phyloP scores from a whole-genome alignment of 805 yeast species.

The Wickerhamomyces bovis region DNA sequence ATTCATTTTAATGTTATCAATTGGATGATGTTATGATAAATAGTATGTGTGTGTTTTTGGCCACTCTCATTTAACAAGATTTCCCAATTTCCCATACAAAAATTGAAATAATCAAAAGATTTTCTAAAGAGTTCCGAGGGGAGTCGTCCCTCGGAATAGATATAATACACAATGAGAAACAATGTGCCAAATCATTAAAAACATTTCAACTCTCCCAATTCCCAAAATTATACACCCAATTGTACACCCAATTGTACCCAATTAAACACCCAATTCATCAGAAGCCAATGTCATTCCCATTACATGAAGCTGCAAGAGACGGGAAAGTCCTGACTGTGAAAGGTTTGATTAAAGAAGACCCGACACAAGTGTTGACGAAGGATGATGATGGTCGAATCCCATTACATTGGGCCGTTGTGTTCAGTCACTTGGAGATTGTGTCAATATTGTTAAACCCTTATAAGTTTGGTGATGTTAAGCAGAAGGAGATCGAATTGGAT shows the following conservation, averaged over 20 bases:
- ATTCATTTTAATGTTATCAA: slow-evolving; percentile 11
- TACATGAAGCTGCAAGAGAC: slow-evolving; percentile 65
- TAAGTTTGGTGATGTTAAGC: slow-evolving; percentile 16
- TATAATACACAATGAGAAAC: no score
- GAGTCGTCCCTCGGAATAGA: no score
- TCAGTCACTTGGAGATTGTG: slow-evolving; percentile 47
- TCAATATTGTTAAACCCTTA: slow-evolving; percentile 36
- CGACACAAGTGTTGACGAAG: slow-evolving; percentile 37
- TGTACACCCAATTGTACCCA: no score
- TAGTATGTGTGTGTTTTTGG: no score
- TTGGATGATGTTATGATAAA: slow-evolving; percentile 4
- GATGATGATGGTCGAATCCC: slow-evolving; percentile 80
- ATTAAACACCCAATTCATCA: no score
- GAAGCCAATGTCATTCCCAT: slow-evolving; percentile 10
- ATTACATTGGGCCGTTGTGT: slow-evolving; percentile 84
- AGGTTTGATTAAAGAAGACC: slow-evolving; percentile 38
- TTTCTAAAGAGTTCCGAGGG: no score
- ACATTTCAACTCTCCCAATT: no score
- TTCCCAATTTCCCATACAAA: no score
- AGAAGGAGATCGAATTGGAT: slow-evolving; percentile 54
- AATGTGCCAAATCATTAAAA: no score
- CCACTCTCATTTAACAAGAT: neutral
- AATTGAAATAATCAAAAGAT: no score
- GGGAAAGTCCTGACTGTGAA: slow-evolving; percentile 48
- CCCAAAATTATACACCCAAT: no score